Percentiles rank a stretch among this genome's conserved stretches.
These are phyloP conservation scores for Colletotrichum godetiae DNA, from an alignment of 2,329 filamentous ascomycete species.

Conservation along the genomic window DNA sequence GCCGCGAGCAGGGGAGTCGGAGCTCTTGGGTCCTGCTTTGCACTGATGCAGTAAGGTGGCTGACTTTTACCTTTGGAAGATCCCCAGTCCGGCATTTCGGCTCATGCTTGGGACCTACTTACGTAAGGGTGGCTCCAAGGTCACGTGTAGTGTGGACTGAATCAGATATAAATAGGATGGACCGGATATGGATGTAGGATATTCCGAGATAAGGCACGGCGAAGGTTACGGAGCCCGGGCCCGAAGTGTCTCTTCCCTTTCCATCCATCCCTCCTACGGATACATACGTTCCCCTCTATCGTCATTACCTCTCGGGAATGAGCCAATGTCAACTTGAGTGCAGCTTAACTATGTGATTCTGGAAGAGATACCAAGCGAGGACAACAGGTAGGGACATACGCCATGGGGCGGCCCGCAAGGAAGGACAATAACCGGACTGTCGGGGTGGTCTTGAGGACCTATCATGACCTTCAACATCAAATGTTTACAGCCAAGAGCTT, in stretches of 20 bases:
- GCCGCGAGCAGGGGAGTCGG: constrained; percentile 25
- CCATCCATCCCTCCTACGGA: background rate
- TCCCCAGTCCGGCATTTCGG: background rate
- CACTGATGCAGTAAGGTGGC: background rate
- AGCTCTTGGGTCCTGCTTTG: background rate
- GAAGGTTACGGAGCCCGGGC: background rate
- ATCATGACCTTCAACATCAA: background rate
- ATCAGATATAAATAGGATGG: background rate
- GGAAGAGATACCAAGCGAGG: background rate
- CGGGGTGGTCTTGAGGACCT: background rate
- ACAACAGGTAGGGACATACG: background rate
- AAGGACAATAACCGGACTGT: background rate
- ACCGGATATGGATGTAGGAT: background rate
- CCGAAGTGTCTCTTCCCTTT: background rate
- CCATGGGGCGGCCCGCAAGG: background rate
- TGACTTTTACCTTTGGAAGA: too few species aligned
- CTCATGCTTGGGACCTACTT: background rate
- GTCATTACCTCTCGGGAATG: background rate
- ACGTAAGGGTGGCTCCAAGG: background rate
- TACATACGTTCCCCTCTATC: too few species aligned
- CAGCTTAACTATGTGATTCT: background rate
- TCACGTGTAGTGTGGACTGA: background rate
- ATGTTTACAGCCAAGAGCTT: background rate
- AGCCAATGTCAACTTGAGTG: background rate
- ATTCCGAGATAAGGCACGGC: background rate